These are phyloP conservation scores for Choanephora cucurbitarum DNA, from an alignment of 371 early-diverging fungal genomes.

Conservation along the genomic window DNA sequence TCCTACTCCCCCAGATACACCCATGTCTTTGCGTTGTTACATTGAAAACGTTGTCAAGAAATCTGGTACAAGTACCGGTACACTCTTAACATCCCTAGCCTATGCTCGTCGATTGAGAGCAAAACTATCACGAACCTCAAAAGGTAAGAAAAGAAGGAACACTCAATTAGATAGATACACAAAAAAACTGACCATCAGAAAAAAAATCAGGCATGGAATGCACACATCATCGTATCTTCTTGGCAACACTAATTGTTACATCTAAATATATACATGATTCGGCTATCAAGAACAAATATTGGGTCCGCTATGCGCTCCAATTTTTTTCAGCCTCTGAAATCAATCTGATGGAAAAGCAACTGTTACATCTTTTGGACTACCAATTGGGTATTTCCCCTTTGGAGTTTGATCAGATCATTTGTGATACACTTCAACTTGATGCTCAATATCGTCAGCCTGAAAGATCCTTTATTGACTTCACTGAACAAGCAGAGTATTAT, in stretches of 20 bases:
- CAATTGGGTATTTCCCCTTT: slow-evolving; percentile 1
- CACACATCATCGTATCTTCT: slow-evolving; percentile 76
- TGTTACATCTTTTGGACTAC: slow-evolving; percentile 63
- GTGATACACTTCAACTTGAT: slow-evolving; percentile 11
- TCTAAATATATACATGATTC: slow-evolving; percentile 76
- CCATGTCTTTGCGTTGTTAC: slow-evolving; percentile 39
- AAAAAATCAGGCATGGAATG: slow-evolving; percentile 68
- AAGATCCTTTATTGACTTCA: neutral
- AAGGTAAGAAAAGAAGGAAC: slow-evolving; percentile 37
- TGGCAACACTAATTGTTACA: slow-evolving; percentile 73
- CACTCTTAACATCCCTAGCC: slow-evolving; percentile 57
- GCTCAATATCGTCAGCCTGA: neutral
- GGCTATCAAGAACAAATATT: slow-evolving; percentile 76
- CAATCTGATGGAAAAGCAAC: slow-evolving; percentile 82
- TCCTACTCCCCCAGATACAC: neutral
- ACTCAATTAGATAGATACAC: too few species aligned
- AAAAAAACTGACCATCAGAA: too few species aligned
- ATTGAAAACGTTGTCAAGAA: slow-evolving; percentile 50
- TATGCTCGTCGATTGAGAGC: slow-evolving; percentile 54
- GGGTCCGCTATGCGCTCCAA: slow-evolving; percentile 63
- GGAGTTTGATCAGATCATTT: neutral
- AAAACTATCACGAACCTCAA: slow-evolving; percentile 53
- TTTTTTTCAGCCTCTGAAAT: slow-evolving; percentile 75
- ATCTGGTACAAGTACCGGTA: slow-evolving; percentile 59
- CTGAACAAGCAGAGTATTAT: neutral